Evolutionary conservation across 1,284 basidiomycete species (phyloP).

Genomic region (Meira nashicola): DNA sequence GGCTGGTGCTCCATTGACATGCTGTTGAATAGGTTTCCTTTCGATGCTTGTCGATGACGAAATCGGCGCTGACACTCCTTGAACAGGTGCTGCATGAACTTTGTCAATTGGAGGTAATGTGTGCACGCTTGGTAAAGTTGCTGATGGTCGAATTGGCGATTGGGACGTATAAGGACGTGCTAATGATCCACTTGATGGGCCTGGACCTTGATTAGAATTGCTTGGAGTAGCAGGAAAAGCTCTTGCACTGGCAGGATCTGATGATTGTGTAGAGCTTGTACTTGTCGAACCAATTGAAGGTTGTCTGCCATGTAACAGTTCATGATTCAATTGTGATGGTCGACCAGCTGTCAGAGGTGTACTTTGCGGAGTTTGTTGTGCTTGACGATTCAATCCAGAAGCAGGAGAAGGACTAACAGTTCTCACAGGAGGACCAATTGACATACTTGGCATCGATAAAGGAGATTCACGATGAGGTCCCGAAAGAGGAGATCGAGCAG

Average conservation of each 20-base stretch:
- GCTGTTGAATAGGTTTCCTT: too few relatives aligned
- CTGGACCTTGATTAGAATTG: not conserved
- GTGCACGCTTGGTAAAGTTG: not conserved
- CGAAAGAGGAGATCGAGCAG: conserved; percentile 29
- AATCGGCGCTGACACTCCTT: not conserved
- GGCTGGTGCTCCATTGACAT: too few relatives aligned
- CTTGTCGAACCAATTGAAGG: too few relatives aligned
- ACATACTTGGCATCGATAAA: not conserved
- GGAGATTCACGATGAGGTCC: not conserved
- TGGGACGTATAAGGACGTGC: not conserved
- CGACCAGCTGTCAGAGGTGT: too few relatives aligned
- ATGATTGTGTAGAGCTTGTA: too few relatives aligned
- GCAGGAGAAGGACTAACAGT: not conserved
- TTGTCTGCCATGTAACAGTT: too few relatives aligned
- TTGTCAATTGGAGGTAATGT: not conserved
- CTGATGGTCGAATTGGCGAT: not conserved
- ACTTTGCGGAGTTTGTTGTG: too few relatives aligned
- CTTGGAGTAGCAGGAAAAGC: too few relatives aligned
- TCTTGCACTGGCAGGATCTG: too few relatives aligned
- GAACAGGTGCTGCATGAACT: not conserved
- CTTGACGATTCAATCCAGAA: not conserved
- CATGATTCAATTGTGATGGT: too few relatives aligned
- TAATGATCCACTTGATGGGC: not conserved
- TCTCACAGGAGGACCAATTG: not conserved
- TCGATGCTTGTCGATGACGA: not conserved